Conservation (phyloP, 768 basidiomycete species). For the Lyophyllum decastes region DNA sequence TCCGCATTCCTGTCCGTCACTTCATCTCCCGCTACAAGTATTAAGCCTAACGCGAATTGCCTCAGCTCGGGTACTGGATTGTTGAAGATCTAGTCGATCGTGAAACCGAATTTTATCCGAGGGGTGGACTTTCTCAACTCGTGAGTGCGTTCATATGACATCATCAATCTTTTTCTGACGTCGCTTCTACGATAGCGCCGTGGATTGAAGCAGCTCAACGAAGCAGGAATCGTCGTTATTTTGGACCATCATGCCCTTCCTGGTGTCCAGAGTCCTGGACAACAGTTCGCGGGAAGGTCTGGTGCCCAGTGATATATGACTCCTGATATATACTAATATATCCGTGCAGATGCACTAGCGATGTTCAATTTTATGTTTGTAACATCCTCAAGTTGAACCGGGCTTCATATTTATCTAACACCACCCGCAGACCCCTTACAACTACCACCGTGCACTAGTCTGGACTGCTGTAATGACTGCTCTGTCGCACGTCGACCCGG, state of each 20-base stretch:
- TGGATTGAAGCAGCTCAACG: slow-evolving; percentile 58
- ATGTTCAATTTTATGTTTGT: slow-evolving; percentile 73
- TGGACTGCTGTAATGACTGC: slow-evolving; percentile 83
- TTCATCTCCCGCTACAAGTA: neutral
- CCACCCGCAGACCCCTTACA: slow-evolving; percentile 54
- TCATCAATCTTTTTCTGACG: neutral
- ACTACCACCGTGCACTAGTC: slow-evolving; percentile 77
- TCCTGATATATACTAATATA: slow-evolving; percentile 1
- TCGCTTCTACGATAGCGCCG: slow-evolving; percentile 44
- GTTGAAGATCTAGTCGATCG: slow-evolving; percentile 72
- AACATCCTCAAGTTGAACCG: neutral
- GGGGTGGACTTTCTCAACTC: slow-evolving; percentile 67
- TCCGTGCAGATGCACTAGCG: slow-evolving; percentile 55
- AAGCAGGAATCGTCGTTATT: slow-evolving; percentile 66
- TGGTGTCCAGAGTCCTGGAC: slow-evolving; percentile 61
- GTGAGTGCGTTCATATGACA: slow-evolving; percentile 37
- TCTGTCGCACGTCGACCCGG: slow-evolving; percentile 67
- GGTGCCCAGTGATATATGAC: neutral
- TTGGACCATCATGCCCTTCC: slow-evolving; percentile 71
- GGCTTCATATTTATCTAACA: neutral
- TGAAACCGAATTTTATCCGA: slow-evolving; percentile 60
- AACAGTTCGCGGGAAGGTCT: slow-evolving; percentile 71
- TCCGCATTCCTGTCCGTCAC: slow-evolving; percentile 67
- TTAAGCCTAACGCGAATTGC: neutral
- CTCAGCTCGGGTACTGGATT: slow-evolving; percentile 81